Percentiles rank a stretch among this genome's conserved stretches.
Conservation (phyloP, 805 yeast genomes). For the Candida sakaeoensis region DNA sequence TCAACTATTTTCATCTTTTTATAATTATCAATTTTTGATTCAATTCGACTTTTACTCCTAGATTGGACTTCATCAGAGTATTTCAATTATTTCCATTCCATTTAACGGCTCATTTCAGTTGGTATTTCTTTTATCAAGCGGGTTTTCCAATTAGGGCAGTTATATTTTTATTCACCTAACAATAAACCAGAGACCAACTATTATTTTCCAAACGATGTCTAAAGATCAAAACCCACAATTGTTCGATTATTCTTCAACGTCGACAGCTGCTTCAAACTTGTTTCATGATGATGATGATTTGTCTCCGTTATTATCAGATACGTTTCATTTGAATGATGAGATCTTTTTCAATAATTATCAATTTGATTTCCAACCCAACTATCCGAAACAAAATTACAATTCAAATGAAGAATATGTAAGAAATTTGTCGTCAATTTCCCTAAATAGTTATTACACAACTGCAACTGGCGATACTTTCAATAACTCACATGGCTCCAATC, state of each 20-base stretch:
- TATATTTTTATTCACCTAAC: too few relatives aligned
- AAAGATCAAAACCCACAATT: conserved; percentile 9
- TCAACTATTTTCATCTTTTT: too few relatives aligned
- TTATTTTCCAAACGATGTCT: conserved; percentile 6
- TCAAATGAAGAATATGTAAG: conserved; percentile 1
- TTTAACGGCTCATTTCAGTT: too few relatives aligned
- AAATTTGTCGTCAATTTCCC: conserved; percentile 4
- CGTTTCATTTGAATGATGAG: conserved; percentile 23
- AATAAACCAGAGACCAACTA: too few relatives aligned
- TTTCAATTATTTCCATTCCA: too few relatives aligned
- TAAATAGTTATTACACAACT: background rate
- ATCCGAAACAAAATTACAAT: background rate
- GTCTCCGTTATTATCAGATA: conserved; percentile 11
- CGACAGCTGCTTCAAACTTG: background rate
- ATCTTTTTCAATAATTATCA: conserved; percentile 18
- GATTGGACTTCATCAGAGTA: too few relatives aligned
- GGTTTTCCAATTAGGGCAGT: too few relatives aligned
- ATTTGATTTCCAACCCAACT: conserved; percentile 2
- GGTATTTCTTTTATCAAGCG: too few relatives aligned
- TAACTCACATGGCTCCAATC: background rate
- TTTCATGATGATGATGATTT: conserved; percentile 4
- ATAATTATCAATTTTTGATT: too few relatives aligned
- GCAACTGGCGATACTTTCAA: too few relatives aligned
- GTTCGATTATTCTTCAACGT: conserved; percentile 7
- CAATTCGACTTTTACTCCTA: too few relatives aligned